Base-by-base conservation (phyloP, 495 filamentous ascomycete species). In the Hypoxylon subgilvum region DNA sequence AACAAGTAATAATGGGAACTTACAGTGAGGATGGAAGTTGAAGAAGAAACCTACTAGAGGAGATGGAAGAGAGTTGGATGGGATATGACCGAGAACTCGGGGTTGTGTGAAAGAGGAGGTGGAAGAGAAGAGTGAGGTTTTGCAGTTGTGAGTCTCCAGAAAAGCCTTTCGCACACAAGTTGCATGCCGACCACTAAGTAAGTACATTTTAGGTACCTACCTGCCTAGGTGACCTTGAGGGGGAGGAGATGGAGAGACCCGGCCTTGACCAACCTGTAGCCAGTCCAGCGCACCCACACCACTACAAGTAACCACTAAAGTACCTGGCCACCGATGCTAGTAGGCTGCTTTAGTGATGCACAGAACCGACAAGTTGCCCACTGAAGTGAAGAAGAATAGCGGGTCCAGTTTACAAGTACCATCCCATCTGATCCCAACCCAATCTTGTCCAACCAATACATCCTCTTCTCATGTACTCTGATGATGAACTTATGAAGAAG, bases 31-130 rank as follows among this genome's bases (percentile, higher is more conserved):
- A 61, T 52, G 21, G 28, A 45, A 45, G 65, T 60, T 57, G 25
- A 52, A 18, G 46, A 8, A 35, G 8, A 49, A 43, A 56, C 67
- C 55, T 68, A 68, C 67, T 19, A 66, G 38, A 57, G 31, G n/a
- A 49, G 40, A 68, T 66, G 57, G 52, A 44, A 61, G 48, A 12
- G 43, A 39, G 47, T 61, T 60, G 46, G 49, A 63, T 65, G 53
- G 43, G 61, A 63, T 35, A 16, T 68, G 55, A 48, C 63, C 54
- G 58, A 68, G 57, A 61, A 46, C 52, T 67, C 35, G 60, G 52
- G 53, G 61, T 46, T 63, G 61, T 68, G 67, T 65, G 61, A 68
- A 68, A 66, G 67, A 70, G 67, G 67, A 70, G 67, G 67, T 67
- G 49, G 67, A 70, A 65, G 61, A 64, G 44, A 59, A n/a, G 59